phyloP scores from a whole-genome alignment of 768 basidiomycete genomes.

The Leucocoprinus birnbaumii region DNA sequence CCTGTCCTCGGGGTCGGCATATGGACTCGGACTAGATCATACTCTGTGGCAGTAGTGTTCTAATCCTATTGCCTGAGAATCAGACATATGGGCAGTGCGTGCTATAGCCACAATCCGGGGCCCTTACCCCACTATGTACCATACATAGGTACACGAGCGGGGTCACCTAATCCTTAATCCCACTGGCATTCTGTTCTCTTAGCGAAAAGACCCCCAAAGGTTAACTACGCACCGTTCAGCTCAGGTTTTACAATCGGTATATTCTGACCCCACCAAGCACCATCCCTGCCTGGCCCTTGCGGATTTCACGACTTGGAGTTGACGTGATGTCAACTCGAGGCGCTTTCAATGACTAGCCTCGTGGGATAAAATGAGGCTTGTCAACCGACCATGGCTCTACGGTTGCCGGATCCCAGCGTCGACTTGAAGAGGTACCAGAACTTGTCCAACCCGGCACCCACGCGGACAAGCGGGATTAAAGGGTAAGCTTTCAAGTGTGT shows the following conservation, averaged over 20 bases:
- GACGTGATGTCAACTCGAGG: constrained; percentile 4
- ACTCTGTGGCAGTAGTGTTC: background rate
- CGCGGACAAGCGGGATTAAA: background rate
- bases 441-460: background rate
- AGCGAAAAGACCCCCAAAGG: too few relatives aligned
- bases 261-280: background rate
- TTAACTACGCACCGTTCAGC: too few relatives aligned
- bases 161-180: too few relatives aligned
- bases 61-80: too few relatives aligned
- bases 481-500: background rate
- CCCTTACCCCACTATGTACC: too few relatives aligned
- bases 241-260: background rate
- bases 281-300: background rate
- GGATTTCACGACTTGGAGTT: background rate
- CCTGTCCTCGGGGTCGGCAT: background rate
- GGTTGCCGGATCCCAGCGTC: constrained; percentile 1
- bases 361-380: background rate
- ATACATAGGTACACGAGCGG: too few relatives aligned
- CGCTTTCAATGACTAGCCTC: background rate
- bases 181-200: too few relatives aligned
- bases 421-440: background rate
- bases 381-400: background rate
- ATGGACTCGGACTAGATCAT: background rate
- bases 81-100: too few relatives aligned
- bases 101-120: too few relatives aligned